Percentiles rank a stretch among this genome's conserved stretches.
These are phyloP conservation scores for Apiospora kogelbergensis DNA, from an alignment of 2,329 filamentous ascomycete species.

Conservation along the genomic window DNA sequence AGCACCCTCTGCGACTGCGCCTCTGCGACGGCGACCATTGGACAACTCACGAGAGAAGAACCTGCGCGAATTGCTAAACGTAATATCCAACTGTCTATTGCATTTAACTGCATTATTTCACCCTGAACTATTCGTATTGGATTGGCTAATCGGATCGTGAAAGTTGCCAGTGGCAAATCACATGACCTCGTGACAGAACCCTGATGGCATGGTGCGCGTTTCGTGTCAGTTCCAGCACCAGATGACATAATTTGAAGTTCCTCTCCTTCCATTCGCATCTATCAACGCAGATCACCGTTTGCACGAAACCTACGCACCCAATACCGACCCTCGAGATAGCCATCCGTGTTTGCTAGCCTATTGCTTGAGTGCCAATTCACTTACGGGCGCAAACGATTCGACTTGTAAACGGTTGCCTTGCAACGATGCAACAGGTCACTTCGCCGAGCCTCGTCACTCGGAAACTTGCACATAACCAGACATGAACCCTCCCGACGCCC, in stretches of 20 bases:
- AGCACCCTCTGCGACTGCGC: too few species aligned
- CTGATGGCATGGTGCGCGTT: neutral
- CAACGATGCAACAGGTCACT: neutral
- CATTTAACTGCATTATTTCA: neutral
- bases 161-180: neutral
- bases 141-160: neutral
- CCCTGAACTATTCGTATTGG: neutral
- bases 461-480: neutral
- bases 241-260: neutral
- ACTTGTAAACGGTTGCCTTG: neutral
- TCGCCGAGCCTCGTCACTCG: neutral
- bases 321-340: neutral
- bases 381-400: neutral
- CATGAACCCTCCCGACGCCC: neutral
- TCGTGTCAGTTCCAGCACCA: neutral
- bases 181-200: neutral
- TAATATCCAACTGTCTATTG: neutral
- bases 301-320: neutral
- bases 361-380: neutral
- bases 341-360: neutral
- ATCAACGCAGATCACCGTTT: neutral
- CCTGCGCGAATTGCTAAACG: neutral
- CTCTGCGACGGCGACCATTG: too few species aligned
- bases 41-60: too few species aligned
- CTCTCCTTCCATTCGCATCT: neutral